Conservation (phyloP, 352 stramenopile species). For the Blastocystis sp. region DNA sequence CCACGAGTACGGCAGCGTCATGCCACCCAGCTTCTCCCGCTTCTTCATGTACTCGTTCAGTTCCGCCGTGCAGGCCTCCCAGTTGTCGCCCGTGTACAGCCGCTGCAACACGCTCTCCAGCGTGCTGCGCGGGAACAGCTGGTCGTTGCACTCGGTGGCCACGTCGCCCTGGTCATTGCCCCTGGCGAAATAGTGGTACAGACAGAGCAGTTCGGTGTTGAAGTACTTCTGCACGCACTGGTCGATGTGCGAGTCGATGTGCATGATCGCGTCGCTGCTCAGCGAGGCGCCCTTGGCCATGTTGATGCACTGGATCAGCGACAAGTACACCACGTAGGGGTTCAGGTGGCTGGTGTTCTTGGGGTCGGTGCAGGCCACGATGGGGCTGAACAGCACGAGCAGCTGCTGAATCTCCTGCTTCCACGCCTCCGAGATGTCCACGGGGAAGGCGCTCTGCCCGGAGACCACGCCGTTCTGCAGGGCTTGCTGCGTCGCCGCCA, state of each 20-base stretch:
- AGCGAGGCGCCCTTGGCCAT: not conserved
- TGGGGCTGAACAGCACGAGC: not conserved
- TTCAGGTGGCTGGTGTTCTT: not conserved
- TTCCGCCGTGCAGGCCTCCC: not conserved
- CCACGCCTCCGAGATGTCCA: not conserved
- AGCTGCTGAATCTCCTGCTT: not conserved
- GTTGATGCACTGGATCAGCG: not conserved
- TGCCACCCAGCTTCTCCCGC: not conserved
- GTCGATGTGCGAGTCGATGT: not conserved
- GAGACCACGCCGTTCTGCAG: not conserved
- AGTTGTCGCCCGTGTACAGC: not conserved
- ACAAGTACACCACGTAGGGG: not conserved
- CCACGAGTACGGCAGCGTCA: not conserved
- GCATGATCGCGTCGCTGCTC: not conserved
- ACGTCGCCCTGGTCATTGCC: not conserved
- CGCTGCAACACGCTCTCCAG: not conserved
- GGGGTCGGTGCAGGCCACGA: not conserved
- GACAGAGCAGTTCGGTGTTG: constrained; percentile 1
- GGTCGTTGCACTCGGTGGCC: not conserved
- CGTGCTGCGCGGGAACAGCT: not conserved
- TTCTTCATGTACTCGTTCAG: not conserved
- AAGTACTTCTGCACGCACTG: not conserved
- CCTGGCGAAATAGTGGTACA: not conserved
- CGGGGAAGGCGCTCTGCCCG: not conserved
- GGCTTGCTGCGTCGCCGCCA: not conserved